phyloP scores from a whole-genome alignment of 176 grass and related monocot species.

The Hsuehochloa calcarea region DNA sequence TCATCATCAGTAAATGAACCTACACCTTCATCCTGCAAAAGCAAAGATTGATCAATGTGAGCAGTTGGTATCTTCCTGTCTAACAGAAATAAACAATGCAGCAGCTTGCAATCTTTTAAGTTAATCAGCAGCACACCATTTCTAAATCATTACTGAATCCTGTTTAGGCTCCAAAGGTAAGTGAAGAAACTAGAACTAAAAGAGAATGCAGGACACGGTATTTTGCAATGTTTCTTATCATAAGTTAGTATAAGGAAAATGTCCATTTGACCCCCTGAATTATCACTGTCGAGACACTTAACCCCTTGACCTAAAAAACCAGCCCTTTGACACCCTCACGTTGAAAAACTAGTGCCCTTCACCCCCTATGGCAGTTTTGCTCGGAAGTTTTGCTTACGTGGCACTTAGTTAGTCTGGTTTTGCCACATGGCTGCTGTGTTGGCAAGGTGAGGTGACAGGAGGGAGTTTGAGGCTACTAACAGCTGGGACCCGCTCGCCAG shows the following conservation, averaged over 20 bases:
- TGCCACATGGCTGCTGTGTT: too few species aligned
- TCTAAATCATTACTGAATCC: neutral
- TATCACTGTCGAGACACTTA: too few species aligned
- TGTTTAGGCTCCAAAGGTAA: neutral
- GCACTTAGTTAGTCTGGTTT: too few species aligned
- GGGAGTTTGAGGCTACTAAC: too few species aligned
- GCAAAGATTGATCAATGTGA: neutral
- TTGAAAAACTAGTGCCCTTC: too few species aligned
- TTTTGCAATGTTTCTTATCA: neutral
- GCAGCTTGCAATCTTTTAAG: neutral
- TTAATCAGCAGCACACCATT: neutral
- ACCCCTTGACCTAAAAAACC: too few species aligned
- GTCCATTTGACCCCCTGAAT: too few species aligned
- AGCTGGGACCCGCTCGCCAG: too few species aligned
- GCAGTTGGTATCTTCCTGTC: neutral
- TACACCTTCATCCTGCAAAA: conserved; percentile 37
- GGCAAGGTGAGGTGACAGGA: too few species aligned
- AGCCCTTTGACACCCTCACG: too few species aligned
- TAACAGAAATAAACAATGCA: conserved; percentile 7
- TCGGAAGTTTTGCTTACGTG: too few species aligned
- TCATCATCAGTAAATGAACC: conserved; percentile 39
- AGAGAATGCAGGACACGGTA: neutral
- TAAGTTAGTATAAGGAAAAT: neutral
- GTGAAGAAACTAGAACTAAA: neutral
- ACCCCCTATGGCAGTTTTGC: too few species aligned